phyloP scores from a whole-genome alignment of 1,139 yeast genomes.

The Yamadazyma sp. region DNA sequence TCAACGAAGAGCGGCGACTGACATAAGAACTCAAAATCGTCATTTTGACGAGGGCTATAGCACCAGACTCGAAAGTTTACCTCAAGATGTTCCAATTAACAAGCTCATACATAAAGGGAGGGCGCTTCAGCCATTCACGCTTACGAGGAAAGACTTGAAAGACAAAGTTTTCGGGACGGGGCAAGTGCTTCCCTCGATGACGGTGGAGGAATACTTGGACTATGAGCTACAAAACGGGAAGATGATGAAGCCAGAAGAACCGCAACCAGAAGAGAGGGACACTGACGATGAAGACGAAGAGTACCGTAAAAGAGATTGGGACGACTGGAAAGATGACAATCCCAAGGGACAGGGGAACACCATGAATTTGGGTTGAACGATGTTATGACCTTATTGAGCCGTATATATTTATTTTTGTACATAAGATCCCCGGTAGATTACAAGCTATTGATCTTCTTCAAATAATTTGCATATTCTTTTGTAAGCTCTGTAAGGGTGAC shows the following conservation, averaged over 20 bases:
- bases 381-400: background rate
- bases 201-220: conserved; percentile 88
- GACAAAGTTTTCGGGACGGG: conserved; percentile 86
- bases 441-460: conserved; percentile 5
- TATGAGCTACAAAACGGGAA: conserved; percentile 85
- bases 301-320: conserved; percentile 77
- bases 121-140: conserved; percentile 80
- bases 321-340: conserved; percentile 84
- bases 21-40: background rate
- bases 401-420: background rate
- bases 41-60: conserved; percentile 43
- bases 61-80: conserved; percentile 50
- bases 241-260: conserved; percentile 55
- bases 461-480: conserved; percentile 11
- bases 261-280: conserved; percentile 30
- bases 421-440: background rate
- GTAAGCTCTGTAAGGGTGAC: conserved; percentile 12
- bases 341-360: conserved; percentile 91
- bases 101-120: conserved; percentile 66
- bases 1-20: conserved; percentile 15
- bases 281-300: conserved; percentile 50
- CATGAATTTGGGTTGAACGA: conserved; percentile 67
- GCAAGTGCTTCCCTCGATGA: conserved; percentile 89
- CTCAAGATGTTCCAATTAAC: conserved; percentile 27
- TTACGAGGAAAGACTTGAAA: conserved; percentile 62